Evolutionary conservation across 129 eudicot genomes (phyloP), one percentile per base, ranked within the genome.

Genomic region (Scalesia atractyloides): DNA sequence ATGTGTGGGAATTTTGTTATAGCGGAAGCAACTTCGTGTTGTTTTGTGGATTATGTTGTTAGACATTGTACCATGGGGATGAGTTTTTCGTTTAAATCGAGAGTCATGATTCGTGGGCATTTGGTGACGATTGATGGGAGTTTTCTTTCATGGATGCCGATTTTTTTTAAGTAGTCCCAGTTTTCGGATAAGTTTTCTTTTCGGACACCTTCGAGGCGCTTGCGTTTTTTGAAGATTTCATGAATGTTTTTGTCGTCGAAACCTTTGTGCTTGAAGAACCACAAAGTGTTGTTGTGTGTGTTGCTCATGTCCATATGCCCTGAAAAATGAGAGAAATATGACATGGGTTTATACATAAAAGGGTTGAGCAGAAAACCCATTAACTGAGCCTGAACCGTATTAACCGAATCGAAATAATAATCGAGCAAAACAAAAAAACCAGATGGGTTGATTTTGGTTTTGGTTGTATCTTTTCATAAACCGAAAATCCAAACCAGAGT

Each of bases 231-330:
- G 60, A 91, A 83, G 83, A 95, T 84, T 20, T 86, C 96, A 4
- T 83, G 66, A 59, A 95, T 90, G 17, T 84, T 84, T 75, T 81
- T 84, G 64, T 95, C 96, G 54, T 95, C 96, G n/a, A 90, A 86
- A 24, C 99, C 99, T 83, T 79, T 83, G 63, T 95, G 97, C 80
- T 81, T 88, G 86, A 90, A 88, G 79, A 95, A 95, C 97, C 99
- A 95, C 71, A 86, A 75, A 13, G 85, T 82, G 76, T 79, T 84
- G 75, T 76, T 84, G 60, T 88, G 91, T 86, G 87, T 72, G 79
- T 80, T 84, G 30, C 79, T 73, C 50, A 68, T 73, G 46, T 87
- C 97, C 97, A 94, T 94, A 20, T 80, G 77, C 44, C 82, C 93
- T 85, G 83, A 60, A 74, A 82, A 60, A 47, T 36, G n/a, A 37